phyloP scores from a whole-genome alignment of 208 protist species.

The Strigomonas culicis region DNA sequence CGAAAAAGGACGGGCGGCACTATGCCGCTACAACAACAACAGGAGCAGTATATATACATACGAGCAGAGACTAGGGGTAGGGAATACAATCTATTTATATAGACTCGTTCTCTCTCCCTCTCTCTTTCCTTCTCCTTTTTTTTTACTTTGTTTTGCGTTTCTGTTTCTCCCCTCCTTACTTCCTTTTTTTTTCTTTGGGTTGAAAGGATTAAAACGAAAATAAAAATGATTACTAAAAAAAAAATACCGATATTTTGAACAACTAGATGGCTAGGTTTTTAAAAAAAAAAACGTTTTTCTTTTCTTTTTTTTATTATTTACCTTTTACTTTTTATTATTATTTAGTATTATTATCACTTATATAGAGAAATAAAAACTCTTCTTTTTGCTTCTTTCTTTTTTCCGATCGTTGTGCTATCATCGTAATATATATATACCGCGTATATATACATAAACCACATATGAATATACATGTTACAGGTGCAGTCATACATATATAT shows the following conservation, averaged over 20 bases:
- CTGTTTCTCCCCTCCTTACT: not conserved
- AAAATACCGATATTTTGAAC: not conserved
- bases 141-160: not conserved
- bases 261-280: not conserved
- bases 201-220: not conserved
- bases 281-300: not conserved
- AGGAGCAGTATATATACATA: not conserved
- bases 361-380: not conserved
- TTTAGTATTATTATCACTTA: not conserved
- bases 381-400: constrained; percentile 6
- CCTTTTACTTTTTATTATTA: not conserved
- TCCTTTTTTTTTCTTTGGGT: not conserved
- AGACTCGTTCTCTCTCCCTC: not conserved
- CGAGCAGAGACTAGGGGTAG: not conserved
- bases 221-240: constrained; percentile 7
- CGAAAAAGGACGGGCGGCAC: no score
- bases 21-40: not conserved
- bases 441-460: no score
- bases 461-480: no score
- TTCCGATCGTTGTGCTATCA: constrained; percentile 4
- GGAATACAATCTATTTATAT: not conserved
- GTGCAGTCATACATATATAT: not conserved
- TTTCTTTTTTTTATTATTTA: not conserved
- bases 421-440: not conserved
- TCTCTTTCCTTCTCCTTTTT: not conserved